phyloP scores from a whole-genome alignment of 2,329 filamentous ascomycete genomes.

The Lachnellula suecica region DNA sequence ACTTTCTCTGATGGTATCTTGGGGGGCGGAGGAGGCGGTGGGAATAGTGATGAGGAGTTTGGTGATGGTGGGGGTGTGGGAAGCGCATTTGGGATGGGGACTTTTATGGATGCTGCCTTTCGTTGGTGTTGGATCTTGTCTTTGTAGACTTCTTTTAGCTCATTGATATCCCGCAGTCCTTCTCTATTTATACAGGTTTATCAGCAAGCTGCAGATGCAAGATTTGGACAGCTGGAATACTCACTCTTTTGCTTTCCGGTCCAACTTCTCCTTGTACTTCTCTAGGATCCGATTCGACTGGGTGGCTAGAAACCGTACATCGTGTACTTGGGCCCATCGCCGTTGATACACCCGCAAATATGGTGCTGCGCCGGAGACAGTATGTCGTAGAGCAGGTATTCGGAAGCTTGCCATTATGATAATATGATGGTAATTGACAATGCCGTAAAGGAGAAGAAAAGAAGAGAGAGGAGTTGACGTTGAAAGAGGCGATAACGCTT shows the following conservation, averaged over 20 bases:
- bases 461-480: background rate
- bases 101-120: slow-evolving; percentile 60
- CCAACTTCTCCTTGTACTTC: slow-evolving; percentile 85
- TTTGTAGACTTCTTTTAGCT: slow-evolving; percentile 79
- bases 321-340: slow-evolving; percentile 88
- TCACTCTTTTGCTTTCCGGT: slow-evolving; percentile 72
- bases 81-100: slow-evolving; percentile 33
- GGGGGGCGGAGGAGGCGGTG: slow-evolving; percentile 34
- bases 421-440: slow-evolving; percentile 34
- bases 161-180: slow-evolving; percentile 67
- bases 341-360: slow-evolving; percentile 54
- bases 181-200: slow-evolving; percentile 37
- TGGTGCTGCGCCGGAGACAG: slow-evolving; percentile 28
- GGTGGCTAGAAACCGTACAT: slow-evolving; percentile 85
- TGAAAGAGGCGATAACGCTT: background rate
- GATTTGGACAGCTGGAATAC: background rate
- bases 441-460: background rate
- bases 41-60: slow-evolving; percentile 31
- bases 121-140: slow-evolving; percentile 77
- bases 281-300: slow-evolving; percentile 72
- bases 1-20: slow-evolving; percentile 18
- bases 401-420: slow-evolving; percentile 48
- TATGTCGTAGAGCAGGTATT: slow-evolving; percentile 47
- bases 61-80: slow-evolving; percentile 36
- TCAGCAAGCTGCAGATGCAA: background rate